Evolutionary conservation across 805 yeast genomes (phyloP), one percentile per base, ranked within the genome.

Genomic region (Teunomyces cretensis): DNA sequence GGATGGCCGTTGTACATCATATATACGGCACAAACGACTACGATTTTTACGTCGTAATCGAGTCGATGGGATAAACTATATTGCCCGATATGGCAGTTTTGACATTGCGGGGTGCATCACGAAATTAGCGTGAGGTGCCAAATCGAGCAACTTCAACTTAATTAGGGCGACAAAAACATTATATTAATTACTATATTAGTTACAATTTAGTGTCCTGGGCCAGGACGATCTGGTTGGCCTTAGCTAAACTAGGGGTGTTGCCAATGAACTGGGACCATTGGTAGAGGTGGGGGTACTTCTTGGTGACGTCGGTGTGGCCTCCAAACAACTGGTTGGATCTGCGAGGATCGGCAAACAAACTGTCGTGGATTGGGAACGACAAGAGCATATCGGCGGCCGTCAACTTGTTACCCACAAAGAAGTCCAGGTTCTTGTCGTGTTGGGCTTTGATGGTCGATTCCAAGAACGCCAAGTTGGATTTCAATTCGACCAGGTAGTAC

Each of bases 361-460:
- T 56, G n/a, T 52, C 46, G 40, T 46, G 47, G 30, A 69, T 44
- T 0, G 75, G 74, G 52, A 66, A 70, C 33, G 63, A 62, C 39
- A 69, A 54, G 6, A 69, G 64, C 17, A 70, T 53, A 47, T 70
- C 76, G 1, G 75, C 76, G 1, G 60, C 73, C 2, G 70, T 59
- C 45, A 70, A 56, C 42, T 57, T 60, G 44, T 64, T 52, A 2
- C 74, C 74, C 8, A 69, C 74, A 45, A 70, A 67, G 30, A 24
- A 39, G 5, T 42, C 30, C 19, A 51, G 45, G 6, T 55, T 50
- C 4, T 52, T 49, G 14, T 49, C 49, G 30, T 55, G 56, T 32
- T 65, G 58, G 28, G 54, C 48, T 42, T 57, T 58, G 41, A 69
- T 52, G 30, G 55, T 60, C 15, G 35, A 33, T 24, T 70, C 72